Conservation (phyloP, 2,329 filamentous ascomycete species). For the Aureobasidium subglaciale region DNA sequence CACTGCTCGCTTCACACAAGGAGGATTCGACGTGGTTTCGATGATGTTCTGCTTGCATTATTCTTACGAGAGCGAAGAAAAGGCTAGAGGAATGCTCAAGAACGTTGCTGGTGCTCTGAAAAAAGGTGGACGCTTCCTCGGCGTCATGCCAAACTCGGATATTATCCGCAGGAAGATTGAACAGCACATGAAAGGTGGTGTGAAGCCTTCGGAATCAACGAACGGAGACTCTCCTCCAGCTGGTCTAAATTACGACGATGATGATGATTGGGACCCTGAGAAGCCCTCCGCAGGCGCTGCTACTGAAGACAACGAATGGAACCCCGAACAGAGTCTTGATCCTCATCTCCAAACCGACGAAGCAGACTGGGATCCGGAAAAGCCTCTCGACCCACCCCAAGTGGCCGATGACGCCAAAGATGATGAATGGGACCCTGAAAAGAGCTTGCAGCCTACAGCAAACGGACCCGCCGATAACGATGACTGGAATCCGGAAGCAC, state of each 20-base stretch:
- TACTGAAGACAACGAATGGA: slow-evolving; percentile 36
- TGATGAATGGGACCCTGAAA: slow-evolving; percentile 34
- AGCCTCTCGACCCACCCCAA: slow-evolving; percentile 24
- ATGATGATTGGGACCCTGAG: slow-evolving; percentile 27
- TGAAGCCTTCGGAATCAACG: slow-evolving; percentile 31
- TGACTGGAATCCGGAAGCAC: slow-evolving; percentile 29
- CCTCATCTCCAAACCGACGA: slow-evolving; percentile 27
- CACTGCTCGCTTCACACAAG: slow-evolving; percentile 64
- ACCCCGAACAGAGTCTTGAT: slow-evolving; percentile 34
- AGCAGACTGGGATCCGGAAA: slow-evolving; percentile 28
- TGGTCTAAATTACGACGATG: slow-evolving; percentile 23
- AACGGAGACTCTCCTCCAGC: slow-evolving; percentile 18
- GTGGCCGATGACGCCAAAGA: slow-evolving; percentile 21
- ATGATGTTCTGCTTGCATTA: slow-evolving; percentile 99
- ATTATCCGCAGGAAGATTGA: slow-evolving; percentile 74
- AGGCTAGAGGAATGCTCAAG: slow-evolving; percentile 83
- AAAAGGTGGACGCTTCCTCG: slow-evolving; percentile 90
- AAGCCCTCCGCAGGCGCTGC: slow-evolving; percentile 29
- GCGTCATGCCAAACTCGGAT: slow-evolving; percentile 95
- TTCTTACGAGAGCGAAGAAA: slow-evolving; percentile 86
- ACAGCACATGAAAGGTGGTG: slow-evolving; percentile 58
- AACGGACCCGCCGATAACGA: slow-evolving; percentile 19
- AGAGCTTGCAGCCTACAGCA: slow-evolving; percentile 37
- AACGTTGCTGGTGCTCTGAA: slow-evolving; percentile 88
- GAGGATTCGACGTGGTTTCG: slow-evolving; percentile 85